phyloP scores from a whole-genome alignment of 768 basidiomycete species.

The Naematelia encephala region DNA sequence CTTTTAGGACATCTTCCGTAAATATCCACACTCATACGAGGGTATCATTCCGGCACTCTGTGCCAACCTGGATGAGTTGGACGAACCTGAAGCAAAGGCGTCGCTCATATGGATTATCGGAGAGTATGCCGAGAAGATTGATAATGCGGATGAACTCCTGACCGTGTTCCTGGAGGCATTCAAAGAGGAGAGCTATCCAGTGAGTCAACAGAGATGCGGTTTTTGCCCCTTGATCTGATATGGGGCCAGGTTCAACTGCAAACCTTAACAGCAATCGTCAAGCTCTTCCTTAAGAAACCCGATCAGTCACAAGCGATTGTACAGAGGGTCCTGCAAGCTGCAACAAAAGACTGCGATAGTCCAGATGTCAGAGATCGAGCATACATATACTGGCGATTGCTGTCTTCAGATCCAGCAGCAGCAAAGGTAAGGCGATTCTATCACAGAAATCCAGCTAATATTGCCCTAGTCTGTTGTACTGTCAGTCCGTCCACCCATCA shows the following conservation, averaged over 20 bases:
- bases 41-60: constrained; percentile 94
- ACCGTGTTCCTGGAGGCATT: constrained; percentile 87
- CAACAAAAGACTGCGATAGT: constrained; percentile 95
- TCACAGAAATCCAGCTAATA: not conserved
- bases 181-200: constrained; percentile 87
- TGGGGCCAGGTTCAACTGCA: constrained; percentile 57
- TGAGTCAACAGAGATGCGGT: constrained; percentile 51
- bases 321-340: constrained; percentile 84
- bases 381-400: constrained; percentile 94
- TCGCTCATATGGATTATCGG: constrained; percentile 99
- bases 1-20: constrained; percentile 88
- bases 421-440: constrained; percentile 66
- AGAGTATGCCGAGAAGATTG: constrained; percentile 95
- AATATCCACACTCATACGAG: constrained; percentile 94
- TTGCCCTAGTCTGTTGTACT: constrained; percentile 70
- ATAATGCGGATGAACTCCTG: constrained; percentile 90
- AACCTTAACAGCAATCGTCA: constrained; percentile 86
- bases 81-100: constrained; percentile 97
- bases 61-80: constrained; percentile 89
- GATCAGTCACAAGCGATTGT: constrained; percentile 89
- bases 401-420: constrained; percentile 91
- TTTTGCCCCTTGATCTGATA: not conserved
- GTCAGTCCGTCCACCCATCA: constrained; percentile 86
- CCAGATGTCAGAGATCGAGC: constrained; percentile 95
- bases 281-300: constrained; percentile 91